Base-by-base conservation (phyloP, 352 stramenopile genomes). In the Blastocystis hominis region DNA sequence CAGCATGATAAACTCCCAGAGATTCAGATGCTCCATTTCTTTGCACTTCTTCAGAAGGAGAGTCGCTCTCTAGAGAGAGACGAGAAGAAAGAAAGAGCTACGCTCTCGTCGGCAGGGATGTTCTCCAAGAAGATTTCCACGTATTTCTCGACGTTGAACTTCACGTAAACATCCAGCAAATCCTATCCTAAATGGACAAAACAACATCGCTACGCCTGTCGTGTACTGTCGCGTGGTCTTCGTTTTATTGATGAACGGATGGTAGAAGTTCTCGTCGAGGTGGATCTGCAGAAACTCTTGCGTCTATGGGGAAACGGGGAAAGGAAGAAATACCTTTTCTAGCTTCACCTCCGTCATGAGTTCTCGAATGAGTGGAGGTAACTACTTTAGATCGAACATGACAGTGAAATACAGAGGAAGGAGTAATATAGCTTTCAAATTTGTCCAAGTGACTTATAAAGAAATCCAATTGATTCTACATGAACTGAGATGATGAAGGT, bases 1-100 rank as follows among this genome's bases (percentile, higher is more conserved):
- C 54, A 38, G n/a, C 70, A 80, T 59, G 20, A 64, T n/a, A 9
- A 80, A 80, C 34, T 80, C 70, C 13, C 70, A 20, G 9, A 80
- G 24, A 66, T 9, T 15, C 5, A 80, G 15, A 7, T 59, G 4
- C 44, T 42, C 44, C 13, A 75, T 24, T 3, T 53, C 46, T 3
- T 55, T 75, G 44, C 70, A 80, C 42, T 64, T 34, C 1, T 47
- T 42, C 6, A 80, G 54, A 44, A 80, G 54, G 44, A 80, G 1
- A 38, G 46, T 36, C 15, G 70, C 44, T 20, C 62, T 80, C 70
- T 80, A 46, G 17, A 64, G 34, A 24, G 6, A 20, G 47, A n/a
- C 34, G 6, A 46, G 10, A 46, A 46, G 10, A 46, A 47, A 47
- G 17, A 62, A 0, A n/a, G 15, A 9, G 9, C 17, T 15, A 80